phyloP scores from a whole-genome alignment of 495 filamentous ascomycete genomes.

The Talaromyces trachyspermus region DNA sequence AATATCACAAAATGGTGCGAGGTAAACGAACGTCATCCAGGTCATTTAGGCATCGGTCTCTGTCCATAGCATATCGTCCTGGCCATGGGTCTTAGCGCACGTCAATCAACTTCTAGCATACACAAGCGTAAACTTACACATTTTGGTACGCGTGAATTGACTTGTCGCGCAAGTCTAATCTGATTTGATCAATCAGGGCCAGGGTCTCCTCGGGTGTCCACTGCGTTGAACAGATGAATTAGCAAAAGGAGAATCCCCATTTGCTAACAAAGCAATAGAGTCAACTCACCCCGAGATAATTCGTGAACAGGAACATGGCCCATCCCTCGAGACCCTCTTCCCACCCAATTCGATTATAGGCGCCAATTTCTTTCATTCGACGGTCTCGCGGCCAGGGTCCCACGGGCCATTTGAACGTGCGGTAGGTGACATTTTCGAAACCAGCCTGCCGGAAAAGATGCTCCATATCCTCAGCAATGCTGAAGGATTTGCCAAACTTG shows the following conservation, averaged over 20 bases:
- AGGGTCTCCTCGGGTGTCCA: conserved; percentile 21
- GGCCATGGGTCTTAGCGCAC: not conserved
- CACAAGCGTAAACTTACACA: conserved; percentile 11
- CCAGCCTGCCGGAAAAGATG: conserved; percentile 22
- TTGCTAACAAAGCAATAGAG: not conserved
- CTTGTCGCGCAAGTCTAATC: conserved; percentile 15
- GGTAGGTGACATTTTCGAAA: conserved; percentile 29
- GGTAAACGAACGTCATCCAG: not conserved
- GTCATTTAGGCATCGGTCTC: not conserved
- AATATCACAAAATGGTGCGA: not conserved
- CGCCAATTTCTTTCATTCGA: conserved; percentile 44
- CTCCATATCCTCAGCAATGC: conserved; percentile 20
- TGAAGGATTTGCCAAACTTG: conserved; percentile 23
- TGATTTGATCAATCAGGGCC: conserved; percentile 17
- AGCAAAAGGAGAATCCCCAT: not conserved
- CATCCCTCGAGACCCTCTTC: conserved; percentile 52
- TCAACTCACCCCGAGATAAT: conserved; percentile 36
- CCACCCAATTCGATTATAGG: conserved; percentile 52
- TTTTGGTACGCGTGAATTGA: conserved; percentile 15
- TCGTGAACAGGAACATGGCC: conserved; percentile 51
- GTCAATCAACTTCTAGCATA: not conserved
- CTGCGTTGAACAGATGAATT: conserved; percentile 5
- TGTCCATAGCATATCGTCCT: not conserved
- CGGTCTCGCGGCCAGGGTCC: conserved; percentile 32
- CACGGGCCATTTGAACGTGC: conserved; percentile 26